Evolutionary conservation across 1,139 yeast genomes (phyloP).

Genomic region (Hansenula anomala): DNA sequence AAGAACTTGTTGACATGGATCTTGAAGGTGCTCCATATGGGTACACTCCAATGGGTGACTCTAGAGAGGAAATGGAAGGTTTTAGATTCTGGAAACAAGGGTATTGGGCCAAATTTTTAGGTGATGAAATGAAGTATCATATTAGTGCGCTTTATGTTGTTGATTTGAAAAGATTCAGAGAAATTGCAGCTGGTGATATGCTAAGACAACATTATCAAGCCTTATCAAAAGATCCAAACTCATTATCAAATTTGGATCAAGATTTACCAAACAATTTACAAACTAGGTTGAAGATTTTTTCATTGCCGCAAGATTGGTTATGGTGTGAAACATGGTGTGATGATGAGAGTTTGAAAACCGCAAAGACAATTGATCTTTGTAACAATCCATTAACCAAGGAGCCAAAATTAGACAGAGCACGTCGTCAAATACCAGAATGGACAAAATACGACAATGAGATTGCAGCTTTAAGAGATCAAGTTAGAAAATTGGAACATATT

Average conservation of each 20-base stretch:
- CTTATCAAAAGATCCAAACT: conserved; percentile 71
- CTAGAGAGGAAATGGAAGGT: conserved; percentile 73
- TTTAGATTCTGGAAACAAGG: conserved; percentile 92
- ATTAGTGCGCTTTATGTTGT: conserved; percentile 73
- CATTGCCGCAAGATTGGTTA: conserved; percentile 78
- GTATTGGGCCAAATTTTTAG: conserved; percentile 71
- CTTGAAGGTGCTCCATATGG: conserved; percentile 80
- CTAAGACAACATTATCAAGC: conserved; percentile 85
- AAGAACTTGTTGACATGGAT: conserved; percentile 60
- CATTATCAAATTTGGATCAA: conserved; percentile 82
- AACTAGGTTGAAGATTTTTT: conserved; percentile 55
- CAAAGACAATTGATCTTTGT: conserved; percentile 80
- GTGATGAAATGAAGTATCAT: conserved; percentile 59
- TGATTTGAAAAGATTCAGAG: conserved; percentile 64
- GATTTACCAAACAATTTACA: conserved; percentile 90
- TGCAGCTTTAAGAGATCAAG: conserved; percentile 24
- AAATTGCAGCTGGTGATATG: conserved; percentile 68
- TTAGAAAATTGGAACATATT: not conserved
- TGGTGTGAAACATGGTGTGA: conserved; percentile 96
- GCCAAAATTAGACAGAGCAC: conserved; percentile 68
- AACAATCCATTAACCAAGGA: conserved; percentile 80
- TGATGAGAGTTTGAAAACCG: conserved; percentile 52
- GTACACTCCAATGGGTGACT: conserved; percentile 84
- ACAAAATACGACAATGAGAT: conserved; percentile 53
- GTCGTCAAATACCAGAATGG: conserved; percentile 80